Conservation (phyloP, 495 filamentous ascomycete genomes). For the Cenococcum geophilum region DNA sequence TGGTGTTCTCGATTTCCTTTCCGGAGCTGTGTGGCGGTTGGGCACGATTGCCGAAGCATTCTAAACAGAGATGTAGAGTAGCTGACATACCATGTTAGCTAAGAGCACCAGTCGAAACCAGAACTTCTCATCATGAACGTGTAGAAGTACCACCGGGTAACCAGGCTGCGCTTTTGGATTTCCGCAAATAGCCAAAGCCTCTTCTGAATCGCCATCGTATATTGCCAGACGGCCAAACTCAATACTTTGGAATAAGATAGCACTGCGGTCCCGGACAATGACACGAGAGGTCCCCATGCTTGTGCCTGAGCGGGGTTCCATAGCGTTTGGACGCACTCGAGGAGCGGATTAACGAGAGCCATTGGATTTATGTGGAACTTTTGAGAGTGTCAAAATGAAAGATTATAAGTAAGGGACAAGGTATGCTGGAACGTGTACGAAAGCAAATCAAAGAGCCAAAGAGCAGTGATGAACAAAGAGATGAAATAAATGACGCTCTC, state of each 20-base stretch:
- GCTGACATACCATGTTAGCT: slow-evolving; percentile 51
- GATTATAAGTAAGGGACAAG: no score
- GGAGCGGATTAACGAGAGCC: slow-evolving; percentile 23
- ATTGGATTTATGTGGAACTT: neutral
- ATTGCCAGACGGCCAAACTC: slow-evolving; percentile 41
- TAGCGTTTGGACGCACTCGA: slow-evolving; percentile 27
- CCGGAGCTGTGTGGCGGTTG: no score
- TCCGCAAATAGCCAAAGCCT: slow-evolving; percentile 38
- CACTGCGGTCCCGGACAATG: slow-evolving; percentile 38
- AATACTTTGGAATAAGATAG: slow-evolving; percentile 40
- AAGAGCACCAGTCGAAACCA: slow-evolving; percentile 60
- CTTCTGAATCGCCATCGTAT: slow-evolving; percentile 36
- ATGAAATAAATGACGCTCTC: no score
- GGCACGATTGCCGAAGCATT: no score
- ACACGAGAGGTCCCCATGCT: slow-evolving; percentile 44
- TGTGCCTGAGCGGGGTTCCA: slow-evolving; percentile 30
- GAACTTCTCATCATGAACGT: slow-evolving; percentile 55
- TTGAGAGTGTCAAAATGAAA: no score
- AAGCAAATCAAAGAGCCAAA: no score
- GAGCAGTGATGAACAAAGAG: no score
- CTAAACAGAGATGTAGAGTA: no score
- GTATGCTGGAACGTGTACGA: no score
- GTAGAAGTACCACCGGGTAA: slow-evolving; percentile 40
- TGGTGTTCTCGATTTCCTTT: no score
- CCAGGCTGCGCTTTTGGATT: slow-evolving; percentile 11